A percentile compares a stretch with the other conserved stretches of the same genome.
Conservation (phyloP, 1,284 basidiomycete species). For the Paramarasmius palmivorus region DNA sequence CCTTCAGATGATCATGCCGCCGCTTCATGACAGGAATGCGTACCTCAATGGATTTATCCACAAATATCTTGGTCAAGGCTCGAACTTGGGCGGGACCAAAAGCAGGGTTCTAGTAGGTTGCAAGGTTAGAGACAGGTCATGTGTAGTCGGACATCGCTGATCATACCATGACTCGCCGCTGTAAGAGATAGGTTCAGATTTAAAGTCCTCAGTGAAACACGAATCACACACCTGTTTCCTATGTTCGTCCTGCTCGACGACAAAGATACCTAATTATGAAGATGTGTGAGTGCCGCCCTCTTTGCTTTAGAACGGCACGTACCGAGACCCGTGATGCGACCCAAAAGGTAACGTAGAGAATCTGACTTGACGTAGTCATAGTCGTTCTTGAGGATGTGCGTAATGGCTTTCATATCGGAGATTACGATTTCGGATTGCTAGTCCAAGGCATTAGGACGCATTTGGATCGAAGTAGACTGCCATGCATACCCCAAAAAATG, state of each 20-base stretch:
- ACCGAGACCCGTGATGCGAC: conserved; percentile 11
- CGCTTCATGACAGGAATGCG: background rate
- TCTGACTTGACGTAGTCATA: conserved; percentile 11
- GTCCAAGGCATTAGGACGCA: too few relatives aligned
- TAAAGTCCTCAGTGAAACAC: too few relatives aligned
- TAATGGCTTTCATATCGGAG: conserved; percentile 12
- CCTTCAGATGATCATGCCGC: background rate
- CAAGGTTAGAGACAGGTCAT: background rate
- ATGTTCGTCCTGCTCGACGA: conserved; percentile 14
- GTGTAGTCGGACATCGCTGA: background rate
- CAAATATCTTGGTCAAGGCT: conserved; percentile 12
- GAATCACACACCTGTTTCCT: conserved; percentile 9
- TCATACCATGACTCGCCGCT: conserved; percentile 16
- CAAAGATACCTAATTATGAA: conserved; percentile 9
- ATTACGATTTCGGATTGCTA: conserved; percentile 2
- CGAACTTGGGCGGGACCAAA: conserved; percentile 14
- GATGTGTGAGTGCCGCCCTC: background rate
- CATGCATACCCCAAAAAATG: too few relatives aligned
- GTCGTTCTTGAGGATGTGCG: conserved; percentile 14
- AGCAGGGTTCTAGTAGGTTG: conserved; percentile 13
- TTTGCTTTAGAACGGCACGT: background rate
- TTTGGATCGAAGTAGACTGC: too few relatives aligned
- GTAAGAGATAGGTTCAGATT: background rate
- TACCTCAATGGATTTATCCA: conserved; percentile 16
- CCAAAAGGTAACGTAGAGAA: background rate